Evolutionary conservation across 164 flowering plant species (phyloP), one percentile per base, ranked within the genome.

Genomic region (Dillenia suffruticosa): DNA sequence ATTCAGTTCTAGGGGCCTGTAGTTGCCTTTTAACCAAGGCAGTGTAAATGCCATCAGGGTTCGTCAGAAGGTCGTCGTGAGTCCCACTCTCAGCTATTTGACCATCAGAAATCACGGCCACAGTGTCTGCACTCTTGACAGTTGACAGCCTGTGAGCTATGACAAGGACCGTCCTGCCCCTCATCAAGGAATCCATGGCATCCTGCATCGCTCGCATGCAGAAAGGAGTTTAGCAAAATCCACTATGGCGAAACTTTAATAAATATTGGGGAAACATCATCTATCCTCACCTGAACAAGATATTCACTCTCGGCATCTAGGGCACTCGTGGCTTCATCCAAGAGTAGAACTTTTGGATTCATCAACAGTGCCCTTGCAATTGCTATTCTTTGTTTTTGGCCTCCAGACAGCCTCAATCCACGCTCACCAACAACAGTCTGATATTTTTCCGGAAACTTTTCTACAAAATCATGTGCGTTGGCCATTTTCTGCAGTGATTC

Each of bases 261-360:
- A 4, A 32, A 32, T 32, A 32, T 0, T 32, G 40, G 40, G 40
- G 40, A 32, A 32, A 32, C 40, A 32, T 32, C 40, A 32, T 32
- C 40, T 32, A 32, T 32, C 40, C 72, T 62, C 56, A 86, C 99
- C 93, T 95, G 98, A 53, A 95, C 99, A 10, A 95, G 77, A 68
- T 77, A 88, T 72, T 95, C 99, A 46, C 97, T 95, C 60, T 95
- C 98, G 32, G 98, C 99, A 76, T 95, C 99, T 17, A 95, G 81
- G 43, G 98, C 99, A 63, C 99, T 95, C 4, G 99, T 95, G 57
- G 99, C 99, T 77, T 95, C 99, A 79, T 95, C 99, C 61, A 92
- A 65, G 9, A 95, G 81, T 48, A 95, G 83, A 69, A 92, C 72
- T 72, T 71, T 92, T 2, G 99, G 99, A 70, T 95, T 76, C 97